A percentile compares a stretch with the other conserved stretches of the same genome.
Evolutionary conservation across 192 early-diverging fungal species (phyloP).

Genomic region (Podila minutissima): DNA sequence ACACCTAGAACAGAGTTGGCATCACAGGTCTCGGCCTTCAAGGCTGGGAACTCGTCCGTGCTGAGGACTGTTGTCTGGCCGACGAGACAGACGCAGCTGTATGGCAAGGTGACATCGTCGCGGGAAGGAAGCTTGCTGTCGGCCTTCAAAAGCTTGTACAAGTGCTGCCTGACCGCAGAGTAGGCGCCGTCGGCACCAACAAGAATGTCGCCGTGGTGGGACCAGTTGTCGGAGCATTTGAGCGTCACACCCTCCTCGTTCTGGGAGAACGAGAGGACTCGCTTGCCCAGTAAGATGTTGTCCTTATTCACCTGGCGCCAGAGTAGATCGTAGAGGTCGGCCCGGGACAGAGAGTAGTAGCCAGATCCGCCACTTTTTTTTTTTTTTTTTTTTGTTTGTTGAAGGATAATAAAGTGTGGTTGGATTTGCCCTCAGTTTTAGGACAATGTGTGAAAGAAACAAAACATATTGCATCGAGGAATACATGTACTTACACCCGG

Average conservation of each 20-base stretch:
- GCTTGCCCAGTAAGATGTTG: constrained; percentile 13
- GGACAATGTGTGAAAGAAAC: no score
- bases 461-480: no score
- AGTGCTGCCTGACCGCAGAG: not conserved
- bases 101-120: not conserved
- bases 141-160: not conserved
- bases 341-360: not conserved
- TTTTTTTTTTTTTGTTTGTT: no score
- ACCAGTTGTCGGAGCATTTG: not conserved
- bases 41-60: not conserved
- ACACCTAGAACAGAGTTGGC: not conserved
- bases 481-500: no score
- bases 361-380: no score
- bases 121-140: not conserved
- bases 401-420: no score
- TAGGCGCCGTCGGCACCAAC: constrained; percentile 5
- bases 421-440: no score
- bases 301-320: not conserved
- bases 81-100: not conserved
- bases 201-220: not conserved
- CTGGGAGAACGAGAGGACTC: constrained; percentile 8
- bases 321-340: not conserved
- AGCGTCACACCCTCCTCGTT: not conserved
- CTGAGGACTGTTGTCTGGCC: not conserved
- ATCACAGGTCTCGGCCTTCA: not conserved